These are phyloP conservation scores for Globisporangium uncinulatum DNA, from an alignment of 352 stramenopile species.

Conservation along the genomic window DNA sequence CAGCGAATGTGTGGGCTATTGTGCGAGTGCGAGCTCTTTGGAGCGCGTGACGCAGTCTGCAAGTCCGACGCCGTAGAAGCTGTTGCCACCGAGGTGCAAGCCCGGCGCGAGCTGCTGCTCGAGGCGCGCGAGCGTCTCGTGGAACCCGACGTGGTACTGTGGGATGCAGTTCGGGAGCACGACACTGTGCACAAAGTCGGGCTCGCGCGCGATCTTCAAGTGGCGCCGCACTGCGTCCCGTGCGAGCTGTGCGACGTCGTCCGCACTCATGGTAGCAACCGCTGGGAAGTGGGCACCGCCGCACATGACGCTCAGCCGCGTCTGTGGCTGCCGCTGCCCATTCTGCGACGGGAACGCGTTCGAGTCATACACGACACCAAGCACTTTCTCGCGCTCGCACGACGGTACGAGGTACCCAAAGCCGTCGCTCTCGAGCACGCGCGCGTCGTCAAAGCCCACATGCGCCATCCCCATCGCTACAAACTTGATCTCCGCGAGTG, in stretches of 20 bases:
- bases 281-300: constrained; percentile 74
- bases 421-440: constrained; percentile 54
- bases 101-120: constrained; percentile 47
- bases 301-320: constrained; percentile 79
- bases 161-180: constrained; percentile 66
- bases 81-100: constrained; percentile 73
- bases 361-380: constrained; percentile 86
- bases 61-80: constrained; percentile 84
- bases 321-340: constrained; percentile 29
- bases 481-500: constrained; percentile 65
- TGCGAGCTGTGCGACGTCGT: constrained; percentile 55
- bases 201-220: constrained; percentile 50
- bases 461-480: constrained; percentile 83
- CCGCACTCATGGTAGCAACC: constrained; percentile 30
- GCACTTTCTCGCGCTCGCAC: constrained; percentile 58
- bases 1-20: no score
- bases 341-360: constrained; percentile 87
- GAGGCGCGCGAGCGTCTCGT: constrained; percentile 49
- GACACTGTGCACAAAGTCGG: constrained; percentile 52
- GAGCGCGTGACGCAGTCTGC: constrained; percentile 78
- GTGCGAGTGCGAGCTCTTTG: constrained; percentile 64
- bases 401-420: constrained; percentile 86
- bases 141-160: constrained; percentile 83
- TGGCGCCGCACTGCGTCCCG: constrained; percentile 67
- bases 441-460: constrained; percentile 49